Evolutionary conservation across 129 eudicot species (phyloP).

Genomic region (Escallonia herrerae): DNA sequence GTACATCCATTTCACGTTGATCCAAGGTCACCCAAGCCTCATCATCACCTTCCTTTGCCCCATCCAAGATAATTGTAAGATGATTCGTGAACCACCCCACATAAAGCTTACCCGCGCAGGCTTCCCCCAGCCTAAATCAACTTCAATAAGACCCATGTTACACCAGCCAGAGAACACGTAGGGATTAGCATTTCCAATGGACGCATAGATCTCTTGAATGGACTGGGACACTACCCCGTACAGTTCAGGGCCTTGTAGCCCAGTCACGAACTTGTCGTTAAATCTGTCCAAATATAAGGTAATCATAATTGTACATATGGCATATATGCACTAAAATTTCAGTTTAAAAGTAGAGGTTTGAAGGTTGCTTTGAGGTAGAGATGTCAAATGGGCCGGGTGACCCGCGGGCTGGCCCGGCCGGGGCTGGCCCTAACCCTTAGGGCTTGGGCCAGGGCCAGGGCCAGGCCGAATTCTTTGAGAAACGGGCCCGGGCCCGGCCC

Average conservation of each 20-base stretch:
- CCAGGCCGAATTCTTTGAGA: too few relatives aligned
- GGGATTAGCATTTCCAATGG: not conserved
- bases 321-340: too few relatives aligned
- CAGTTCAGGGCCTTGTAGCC: constrained; percentile 16
- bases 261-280: not conserved
- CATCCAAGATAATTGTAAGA: constrained; percentile 7
- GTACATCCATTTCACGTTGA: constrained; percentile 12
- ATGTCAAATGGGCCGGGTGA: too few relatives aligned
- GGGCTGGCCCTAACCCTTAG: too few relatives aligned
- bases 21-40: constrained; percentile 26
- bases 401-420: too few relatives aligned
- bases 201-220: not conserved
- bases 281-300: constrained; percentile 6
- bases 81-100: not conserved
- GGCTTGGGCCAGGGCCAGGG: too few relatives aligned
- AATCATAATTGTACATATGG: too few relatives aligned
- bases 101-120: constrained; percentile 19
- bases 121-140: constrained; percentile 40
- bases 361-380: too few relatives aligned
- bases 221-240: not conserved
- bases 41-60: constrained; percentile 13
- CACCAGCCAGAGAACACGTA: constrained; percentile 21
- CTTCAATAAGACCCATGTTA: constrained; percentile 19
- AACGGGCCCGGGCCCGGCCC: too few relatives aligned
- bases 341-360: too few relatives aligned